Conservation (phyloP, 106 monocot species). For the Dendrobium nobile region DNA sequence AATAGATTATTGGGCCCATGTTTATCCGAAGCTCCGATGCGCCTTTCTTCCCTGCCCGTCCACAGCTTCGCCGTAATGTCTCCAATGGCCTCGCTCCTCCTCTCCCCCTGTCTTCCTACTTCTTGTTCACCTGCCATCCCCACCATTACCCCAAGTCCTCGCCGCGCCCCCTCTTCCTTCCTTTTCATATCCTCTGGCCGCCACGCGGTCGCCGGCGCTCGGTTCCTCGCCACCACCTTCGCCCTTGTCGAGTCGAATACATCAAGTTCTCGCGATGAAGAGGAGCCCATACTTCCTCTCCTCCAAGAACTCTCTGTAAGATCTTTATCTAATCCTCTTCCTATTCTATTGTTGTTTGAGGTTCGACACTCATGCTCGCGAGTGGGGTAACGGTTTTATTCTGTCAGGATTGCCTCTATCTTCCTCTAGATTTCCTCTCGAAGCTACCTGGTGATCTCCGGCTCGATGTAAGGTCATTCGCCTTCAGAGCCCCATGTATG, state of each 20-base stretch:
- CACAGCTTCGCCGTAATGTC: background rate
- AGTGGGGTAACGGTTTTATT: background rate
- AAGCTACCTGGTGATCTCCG: constrained; percentile 76
- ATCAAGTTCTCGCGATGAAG: constrained; percentile 27
- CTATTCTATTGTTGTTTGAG: background rate
- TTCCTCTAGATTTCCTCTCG: constrained; percentile 72
- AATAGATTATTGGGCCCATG: too few species aligned
- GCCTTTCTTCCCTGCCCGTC: background rate
- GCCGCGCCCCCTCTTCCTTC: constrained; percentile 16
- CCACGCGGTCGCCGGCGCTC: background rate
- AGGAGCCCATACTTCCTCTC: constrained; percentile 37
- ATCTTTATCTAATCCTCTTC: background rate
- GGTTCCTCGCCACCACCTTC: constrained; percentile 18
- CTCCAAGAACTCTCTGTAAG: constrained; percentile 80
- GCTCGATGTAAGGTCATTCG: constrained; percentile 53
- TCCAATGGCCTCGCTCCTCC: constrained; percentile 39
- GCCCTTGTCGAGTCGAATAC: constrained; percentile 49
- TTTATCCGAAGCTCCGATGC: background rate
- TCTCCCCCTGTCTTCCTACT: constrained; percentile 6
- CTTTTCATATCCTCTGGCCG: constrained; percentile 1
- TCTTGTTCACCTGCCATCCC: constrained; percentile 6
- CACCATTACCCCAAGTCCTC: constrained; percentile 13
- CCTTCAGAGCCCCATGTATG: background rate
- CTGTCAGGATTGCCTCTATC: constrained; percentile 55
- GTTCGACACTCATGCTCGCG: background rate